A percentile compares a stretch with the other conserved stretches of the same genome.
phyloP scores from a whole-genome alignment of 225 moss, liverwort and hornwort genomes.

The Sphagnum tenellum region DNA sequence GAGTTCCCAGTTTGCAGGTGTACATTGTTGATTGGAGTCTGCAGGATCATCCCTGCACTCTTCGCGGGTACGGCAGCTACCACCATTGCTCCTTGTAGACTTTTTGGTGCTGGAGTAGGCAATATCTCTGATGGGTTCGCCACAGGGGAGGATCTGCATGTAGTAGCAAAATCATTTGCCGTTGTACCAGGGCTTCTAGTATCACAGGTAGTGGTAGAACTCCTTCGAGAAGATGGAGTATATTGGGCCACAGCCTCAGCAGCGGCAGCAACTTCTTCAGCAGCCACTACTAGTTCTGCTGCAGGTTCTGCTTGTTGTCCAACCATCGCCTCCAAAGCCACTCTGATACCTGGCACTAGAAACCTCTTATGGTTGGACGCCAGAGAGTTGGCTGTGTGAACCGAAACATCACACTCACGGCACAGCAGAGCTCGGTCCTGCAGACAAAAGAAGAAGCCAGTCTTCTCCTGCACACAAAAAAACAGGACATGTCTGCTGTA shows the following conservation, averaged over 20 bases:
- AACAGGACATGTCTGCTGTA: neutral
- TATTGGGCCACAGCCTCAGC: neutral
- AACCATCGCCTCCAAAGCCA: slow-evolving; percentile 46
- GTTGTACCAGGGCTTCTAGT: neutral
- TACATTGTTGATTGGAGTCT: neutral
- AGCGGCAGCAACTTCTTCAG: slow-evolving; percentile 11
- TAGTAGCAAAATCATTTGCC: neutral
- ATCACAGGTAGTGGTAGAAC: no score
- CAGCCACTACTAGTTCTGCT: neutral
- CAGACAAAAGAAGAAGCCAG: slow-evolving; percentile 74
- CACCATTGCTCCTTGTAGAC: neutral
- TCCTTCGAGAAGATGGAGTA: neutral
- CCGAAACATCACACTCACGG: slow-evolving; percentile 80
- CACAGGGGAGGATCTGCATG: neutral
- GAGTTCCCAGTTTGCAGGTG: neutral
- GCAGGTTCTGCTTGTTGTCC: slow-evolving; percentile 1
- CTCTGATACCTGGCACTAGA: slow-evolving; percentile 63
- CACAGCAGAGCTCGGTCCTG: slow-evolving; percentile 85
- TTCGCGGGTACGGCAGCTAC: neutral
- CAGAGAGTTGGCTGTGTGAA: slow-evolving; percentile 52
- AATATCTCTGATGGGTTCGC: neutral
- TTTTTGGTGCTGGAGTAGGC: neutral
- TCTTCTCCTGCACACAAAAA: slow-evolving; percentile 50
- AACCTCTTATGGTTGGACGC: slow-evolving; percentile 68
- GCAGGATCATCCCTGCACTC: neutral